Evolutionary conservation across 2,329 filamentous ascomycete species (phyloP).

Genomic region (Claviceps sp.): DNA sequence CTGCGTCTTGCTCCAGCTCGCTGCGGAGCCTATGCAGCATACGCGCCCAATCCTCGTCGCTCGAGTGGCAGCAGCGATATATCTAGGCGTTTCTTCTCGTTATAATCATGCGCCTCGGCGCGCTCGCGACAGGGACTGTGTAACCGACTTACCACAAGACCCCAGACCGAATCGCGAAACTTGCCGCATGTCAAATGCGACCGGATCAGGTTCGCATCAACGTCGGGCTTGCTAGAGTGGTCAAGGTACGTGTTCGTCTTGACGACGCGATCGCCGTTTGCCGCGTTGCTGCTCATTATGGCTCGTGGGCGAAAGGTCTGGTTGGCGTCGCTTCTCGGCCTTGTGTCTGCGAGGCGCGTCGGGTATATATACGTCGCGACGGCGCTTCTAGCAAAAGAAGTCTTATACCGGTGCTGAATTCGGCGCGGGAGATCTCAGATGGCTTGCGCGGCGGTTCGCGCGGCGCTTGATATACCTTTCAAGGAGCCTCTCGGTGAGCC

Average conservation of each 20-base stretch:
- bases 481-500: too few species aligned
- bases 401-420: too few species aligned
- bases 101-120: neutral
- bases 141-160: neutral
- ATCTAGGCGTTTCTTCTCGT: neutral
- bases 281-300: neutral
- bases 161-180: slow-evolving; percentile 2
- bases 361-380: too few species aligned
- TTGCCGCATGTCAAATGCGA: neutral
- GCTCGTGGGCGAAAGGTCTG: too few species aligned
- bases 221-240: neutral
- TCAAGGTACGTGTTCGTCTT: neutral
- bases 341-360: too few species aligned
- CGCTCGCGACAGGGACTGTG: too few species aligned
- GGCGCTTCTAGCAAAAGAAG: too few species aligned
- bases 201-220: neutral
- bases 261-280: neutral
- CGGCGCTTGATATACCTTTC: too few species aligned
- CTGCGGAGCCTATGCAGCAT: neutral
- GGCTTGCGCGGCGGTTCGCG: too few species aligned
- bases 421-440: too few species aligned
- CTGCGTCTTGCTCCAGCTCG: neutral
- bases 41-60: neutral
- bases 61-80: slow-evolving; percentile 1
- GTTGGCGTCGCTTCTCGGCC: too few species aligned